Percentiles rank a stretch among this genome's conserved stretches.
Conservation (phyloP, 2,329 filamentous ascomycete genomes). For the Ceratocystis albifundus region DNA sequence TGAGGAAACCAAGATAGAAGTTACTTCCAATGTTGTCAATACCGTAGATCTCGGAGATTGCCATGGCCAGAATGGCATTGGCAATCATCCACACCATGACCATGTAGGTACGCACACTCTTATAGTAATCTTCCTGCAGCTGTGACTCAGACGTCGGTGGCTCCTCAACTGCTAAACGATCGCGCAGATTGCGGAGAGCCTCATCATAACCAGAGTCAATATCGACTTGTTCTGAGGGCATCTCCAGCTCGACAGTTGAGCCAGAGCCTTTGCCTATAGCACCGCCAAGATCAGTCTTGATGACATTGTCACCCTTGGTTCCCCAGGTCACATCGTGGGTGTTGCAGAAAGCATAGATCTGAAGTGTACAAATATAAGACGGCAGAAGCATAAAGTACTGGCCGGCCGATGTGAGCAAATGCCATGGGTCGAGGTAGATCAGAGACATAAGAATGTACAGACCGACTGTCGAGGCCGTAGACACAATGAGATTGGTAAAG, state of each 20-base stretch:
- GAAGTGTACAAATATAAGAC: slow-evolving; percentile 88
- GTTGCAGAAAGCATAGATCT: slow-evolving; percentile 98
- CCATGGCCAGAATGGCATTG: slow-evolving; percentile 89
- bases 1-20: slow-evolving; percentile 81
- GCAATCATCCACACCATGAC: slow-evolving; percentile 87
- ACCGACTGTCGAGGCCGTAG: slow-evolving; percentile 75
- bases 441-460: slow-evolving; percentile 95
- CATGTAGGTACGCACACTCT: slow-evolving; percentile 94
- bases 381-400: slow-evolving; percentile 93
- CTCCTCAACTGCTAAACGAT: slow-evolving; percentile 69
- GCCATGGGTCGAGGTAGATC: slow-evolving; percentile 95
- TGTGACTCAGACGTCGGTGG: slow-evolving; percentile 58
- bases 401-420: slow-evolving; percentile 85
- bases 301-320: slow-evolving; percentile 94
- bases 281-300: slow-evolving; percentile 81
- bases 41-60: slow-evolving; percentile 74
- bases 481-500: slow-evolving; percentile 90
- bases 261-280: slow-evolving; percentile 59
- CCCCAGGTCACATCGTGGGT: slow-evolving; percentile 98
- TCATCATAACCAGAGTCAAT: slow-evolving; percentile 98
- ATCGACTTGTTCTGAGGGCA: slow-evolving; percentile 95
- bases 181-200: slow-evolving; percentile 86
- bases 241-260: slow-evolving; percentile 82
- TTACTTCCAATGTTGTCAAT: slow-evolving; percentile 63
- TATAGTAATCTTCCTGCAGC: slow-evolving; percentile 97